Percentiles rank a stretch among this genome's conserved stretches.
These are phyloP conservation scores for Hanseniaspora occidentalis DNA, from an alignment of 805 yeast genomes.

Conservation along the genomic window DNA sequence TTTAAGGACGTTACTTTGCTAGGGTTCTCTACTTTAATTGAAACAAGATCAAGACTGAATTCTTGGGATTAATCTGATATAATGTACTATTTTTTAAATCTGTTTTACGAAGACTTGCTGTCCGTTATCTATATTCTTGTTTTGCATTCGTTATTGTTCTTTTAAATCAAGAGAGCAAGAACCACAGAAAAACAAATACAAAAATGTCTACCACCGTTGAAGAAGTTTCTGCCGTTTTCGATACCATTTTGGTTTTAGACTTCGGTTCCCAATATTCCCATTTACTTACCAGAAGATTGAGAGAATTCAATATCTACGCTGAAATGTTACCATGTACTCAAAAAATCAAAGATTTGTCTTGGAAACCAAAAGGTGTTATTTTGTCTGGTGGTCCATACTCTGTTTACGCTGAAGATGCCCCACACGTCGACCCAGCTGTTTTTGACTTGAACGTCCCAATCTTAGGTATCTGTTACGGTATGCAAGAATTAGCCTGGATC, in stretches of 20 bases:
- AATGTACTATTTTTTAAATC: too few relatives aligned
- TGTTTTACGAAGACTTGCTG: too few relatives aligned
- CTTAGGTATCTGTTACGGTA: slow-evolving; percentile 96
- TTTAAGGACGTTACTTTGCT: too few relatives aligned
- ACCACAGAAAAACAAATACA: not conserved
- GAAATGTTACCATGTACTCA: slow-evolving; percentile 99
- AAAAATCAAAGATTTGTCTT: slow-evolving; percentile 78
- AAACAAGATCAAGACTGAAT: too few relatives aligned
- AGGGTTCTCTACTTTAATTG: too few relatives aligned
- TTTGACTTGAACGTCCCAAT: slow-evolving; percentile 88
- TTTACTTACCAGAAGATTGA: slow-evolving; percentile 88
- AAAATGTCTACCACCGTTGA: slow-evolving; percentile 15
- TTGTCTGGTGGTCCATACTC: slow-evolving; percentile 97
- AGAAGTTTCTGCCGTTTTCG: slow-evolving; percentile 79
- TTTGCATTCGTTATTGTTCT: not conserved
- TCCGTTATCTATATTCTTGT: too few relatives aligned
- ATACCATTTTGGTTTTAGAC: slow-evolving; percentile 93
- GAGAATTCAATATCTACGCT: slow-evolving; percentile 96
- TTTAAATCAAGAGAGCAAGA: not conserved
- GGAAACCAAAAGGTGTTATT: slow-evolving; percentile 95
- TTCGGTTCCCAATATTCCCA: slow-evolving; percentile 98
- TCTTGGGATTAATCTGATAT: too few relatives aligned
- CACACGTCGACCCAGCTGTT: slow-evolving; percentile 92
- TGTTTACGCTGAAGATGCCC: slow-evolving; percentile 89
- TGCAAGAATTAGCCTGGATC: slow-evolving; percentile 98